Evolutionary conservation across 2,329 filamentous ascomycete species (phyloP).

Genomic region (Hypoxylon sp.): DNA sequence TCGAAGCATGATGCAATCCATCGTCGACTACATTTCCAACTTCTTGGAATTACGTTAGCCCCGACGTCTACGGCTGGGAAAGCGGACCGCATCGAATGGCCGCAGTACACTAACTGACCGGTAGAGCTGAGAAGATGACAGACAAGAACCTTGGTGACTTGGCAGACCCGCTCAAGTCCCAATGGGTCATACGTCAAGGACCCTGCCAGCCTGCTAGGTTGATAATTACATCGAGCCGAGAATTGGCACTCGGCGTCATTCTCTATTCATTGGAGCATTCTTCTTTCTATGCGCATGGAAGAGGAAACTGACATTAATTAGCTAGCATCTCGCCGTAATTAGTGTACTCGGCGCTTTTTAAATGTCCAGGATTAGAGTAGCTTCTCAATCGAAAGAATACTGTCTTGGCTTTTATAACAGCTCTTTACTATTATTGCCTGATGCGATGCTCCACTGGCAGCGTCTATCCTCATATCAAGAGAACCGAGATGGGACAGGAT

Average conservation of each 20-base stretch:
- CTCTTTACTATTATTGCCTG: neutral
- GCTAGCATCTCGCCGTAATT: neutral
- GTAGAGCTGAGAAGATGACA: slow-evolving; percentile 3
- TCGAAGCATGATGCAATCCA: neutral
- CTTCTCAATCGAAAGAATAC: neutral
- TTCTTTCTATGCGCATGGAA: neutral
- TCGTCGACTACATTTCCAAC: neutral
- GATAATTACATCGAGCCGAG: slow-evolving; percentile 3
- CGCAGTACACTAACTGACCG: neutral
- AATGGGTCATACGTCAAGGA: slow-evolving; percentile 16
- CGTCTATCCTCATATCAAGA: neutral
- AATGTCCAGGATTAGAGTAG: neutral
- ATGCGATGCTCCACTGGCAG: neutral
- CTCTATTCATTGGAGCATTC: slow-evolving; percentile 15
- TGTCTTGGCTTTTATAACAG: neutral
- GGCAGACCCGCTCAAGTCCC: slow-evolving; percentile 27
- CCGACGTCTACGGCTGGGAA: slow-evolving; percentile 1
- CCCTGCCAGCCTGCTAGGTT: neutral
- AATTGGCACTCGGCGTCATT: slow-evolving; percentile 9
- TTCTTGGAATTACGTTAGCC: neutral
- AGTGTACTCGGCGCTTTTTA: neutral
- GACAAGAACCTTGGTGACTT: slow-evolving; percentile 26
- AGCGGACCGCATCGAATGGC: slow-evolving; percentile 12
- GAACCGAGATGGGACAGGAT: neutral
- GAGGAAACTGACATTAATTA: neutral